phyloP scores from a whole-genome alignment of 164 flowering plant genomes.

The Tetrastigma voinierianum region DNA sequence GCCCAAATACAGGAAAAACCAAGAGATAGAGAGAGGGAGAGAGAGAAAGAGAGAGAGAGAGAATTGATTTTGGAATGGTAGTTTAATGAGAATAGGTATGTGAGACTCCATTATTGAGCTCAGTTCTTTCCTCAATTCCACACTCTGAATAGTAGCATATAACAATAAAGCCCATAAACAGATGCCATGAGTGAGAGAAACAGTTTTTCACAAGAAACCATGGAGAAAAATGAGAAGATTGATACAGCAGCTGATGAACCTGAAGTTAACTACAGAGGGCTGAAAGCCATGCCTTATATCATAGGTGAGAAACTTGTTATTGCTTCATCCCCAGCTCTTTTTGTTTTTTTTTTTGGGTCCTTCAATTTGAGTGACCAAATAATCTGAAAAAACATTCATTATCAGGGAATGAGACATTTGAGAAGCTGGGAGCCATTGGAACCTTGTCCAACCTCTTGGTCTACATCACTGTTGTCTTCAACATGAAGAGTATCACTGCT shows the following conservation, averaged over 20 bases:
- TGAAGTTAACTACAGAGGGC: constrained; percentile 46
- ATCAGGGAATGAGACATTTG: constrained; percentile 54
- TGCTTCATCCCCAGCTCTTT: background rate
- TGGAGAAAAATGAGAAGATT: constrained; percentile 16
- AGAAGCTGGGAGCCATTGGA: constrained; percentile 50
- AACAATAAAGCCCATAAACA: background rate
- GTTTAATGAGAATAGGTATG: no score
- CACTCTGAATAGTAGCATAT: background rate
- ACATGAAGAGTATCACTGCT: constrained; percentile 38
- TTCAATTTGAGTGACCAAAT: background rate
- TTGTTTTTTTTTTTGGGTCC: no score
- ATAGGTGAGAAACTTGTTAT: constrained; percentile 34
- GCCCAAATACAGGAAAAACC: no score
- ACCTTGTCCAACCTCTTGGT: constrained; percentile 38
- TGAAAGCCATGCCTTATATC: constrained; percentile 58
- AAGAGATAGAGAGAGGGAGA: no score
- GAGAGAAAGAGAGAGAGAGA: no score
- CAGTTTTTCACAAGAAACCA: background rate
- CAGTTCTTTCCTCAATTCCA: background rate
- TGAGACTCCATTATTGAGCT: background rate
- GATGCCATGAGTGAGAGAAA: background rate
- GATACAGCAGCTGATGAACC: constrained; percentile 16
- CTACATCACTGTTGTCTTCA: constrained; percentile 43
- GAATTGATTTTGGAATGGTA: no score
- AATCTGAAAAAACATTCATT: background rate